Base-by-base conservation (phyloP, 2,329 filamentous ascomycete species). In the Apiospora saccharicola region DNA sequence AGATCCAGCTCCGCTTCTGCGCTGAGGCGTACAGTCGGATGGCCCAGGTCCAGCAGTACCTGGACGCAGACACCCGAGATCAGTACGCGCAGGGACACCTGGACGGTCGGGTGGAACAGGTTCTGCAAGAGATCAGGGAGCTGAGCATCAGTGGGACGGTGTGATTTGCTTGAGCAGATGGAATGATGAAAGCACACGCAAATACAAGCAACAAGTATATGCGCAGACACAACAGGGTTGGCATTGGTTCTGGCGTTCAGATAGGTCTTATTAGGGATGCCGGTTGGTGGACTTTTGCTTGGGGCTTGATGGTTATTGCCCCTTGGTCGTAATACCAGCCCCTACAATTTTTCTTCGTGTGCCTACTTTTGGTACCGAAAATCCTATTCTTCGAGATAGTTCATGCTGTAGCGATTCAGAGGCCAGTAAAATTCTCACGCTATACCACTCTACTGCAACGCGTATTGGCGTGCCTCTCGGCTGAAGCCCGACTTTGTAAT, bases 1-100 rank as follows among this genome's bases (percentile, higher is more conserved):
- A 99, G 88, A 99, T 99, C 77, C 96, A 99, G 85, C 84, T 99
- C 79, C 90, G 96, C 49, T 99, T 99, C 86, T 99, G 97, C 80
- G 96, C 97, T 10, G 96, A 99, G 85, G 96, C 96, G 1, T 99
- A 99, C 84, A 95, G 92, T 74, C 89, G 96, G 68, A 99, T 99
- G 96, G 96, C 97, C 37, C 97, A 99, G 86, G 97, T 99, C 72
- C 96, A 99, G 85, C 96, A 99, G 85, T 98, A 98, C 82, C 88
- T 99, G 44, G 96, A 98, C 81, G 93, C 96, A 43, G 95, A 98
- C 80, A 98, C 96, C 70, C 90, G 96, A 82, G 96, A 99, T 76
- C 93, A 98, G 84, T 99, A 99, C 83, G 96, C 96, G 1, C 91
- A 95, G 78, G 96, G 96, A 37, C 94, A 98, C 76, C 85, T 99